These are phyloP conservation scores for Rhodotorula graminis DNA, from an alignment of 768 basidiomycete genomes.

Conservation along the genomic window DNA sequence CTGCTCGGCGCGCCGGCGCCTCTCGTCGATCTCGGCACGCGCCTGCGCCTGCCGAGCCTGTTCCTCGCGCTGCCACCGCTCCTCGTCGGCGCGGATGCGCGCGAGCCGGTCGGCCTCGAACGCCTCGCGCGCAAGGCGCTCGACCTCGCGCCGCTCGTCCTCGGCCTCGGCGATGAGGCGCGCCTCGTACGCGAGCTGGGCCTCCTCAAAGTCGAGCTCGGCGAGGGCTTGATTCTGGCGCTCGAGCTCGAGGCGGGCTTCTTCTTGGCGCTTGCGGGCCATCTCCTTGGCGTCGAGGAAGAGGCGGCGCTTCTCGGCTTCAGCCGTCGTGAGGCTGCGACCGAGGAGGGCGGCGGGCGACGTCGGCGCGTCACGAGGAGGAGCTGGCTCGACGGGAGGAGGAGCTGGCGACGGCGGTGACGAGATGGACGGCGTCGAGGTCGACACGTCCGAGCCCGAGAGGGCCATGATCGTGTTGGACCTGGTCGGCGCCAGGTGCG, in stretches of 20 bases:
- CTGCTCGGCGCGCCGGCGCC: constrained; percentile 3
- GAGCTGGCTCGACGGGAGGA: not conserved
- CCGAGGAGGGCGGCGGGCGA: constrained; percentile 12
- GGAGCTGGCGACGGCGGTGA: not conserved
- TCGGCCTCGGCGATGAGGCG: constrained; percentile 16
- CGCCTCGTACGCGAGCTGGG: constrained; percentile 17
- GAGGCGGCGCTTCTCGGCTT: constrained; percentile 28
- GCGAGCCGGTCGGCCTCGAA: constrained; percentile 10
- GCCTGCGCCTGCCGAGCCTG: not conserved
- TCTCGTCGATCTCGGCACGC: constrained; percentile 4
- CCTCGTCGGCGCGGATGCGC: not conserved
- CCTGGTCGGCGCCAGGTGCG: not conserved
- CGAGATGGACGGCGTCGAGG: not conserved
- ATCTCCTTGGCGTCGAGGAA: constrained; percentile 30
- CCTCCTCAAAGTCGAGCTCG: constrained; percentile 30
- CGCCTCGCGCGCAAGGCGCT: not conserved
- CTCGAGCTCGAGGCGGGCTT: constrained; percentile 28
- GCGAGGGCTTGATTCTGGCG: constrained; percentile 18
- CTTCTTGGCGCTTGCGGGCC: constrained; percentile 17
- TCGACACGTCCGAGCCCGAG: constrained; percentile 20
- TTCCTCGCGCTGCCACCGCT: constrained; percentile 7
- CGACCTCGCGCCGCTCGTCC: constrained; percentile 5
- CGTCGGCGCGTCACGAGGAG: not conserved
- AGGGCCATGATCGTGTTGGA: constrained; percentile 17
- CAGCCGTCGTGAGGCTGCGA: constrained; percentile 25